Base-by-base conservation (phyloP, 441 rosid genomes). In the Pelargonium citronellum region DNA sequence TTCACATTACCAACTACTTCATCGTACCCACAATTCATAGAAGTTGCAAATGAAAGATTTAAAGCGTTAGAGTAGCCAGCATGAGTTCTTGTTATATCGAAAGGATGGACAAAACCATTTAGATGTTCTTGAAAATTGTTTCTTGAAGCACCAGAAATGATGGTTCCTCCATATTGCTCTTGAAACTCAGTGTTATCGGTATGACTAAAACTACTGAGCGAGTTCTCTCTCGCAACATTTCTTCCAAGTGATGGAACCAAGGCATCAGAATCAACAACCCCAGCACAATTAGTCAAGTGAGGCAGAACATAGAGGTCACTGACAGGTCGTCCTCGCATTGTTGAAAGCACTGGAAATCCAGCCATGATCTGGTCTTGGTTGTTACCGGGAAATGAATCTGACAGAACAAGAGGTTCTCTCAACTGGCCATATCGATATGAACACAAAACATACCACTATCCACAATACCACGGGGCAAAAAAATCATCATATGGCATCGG, bases 81-180 rank as follows among this genome's bases (percentile, higher is more conserved):
- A 66, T 68, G 66, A 11, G 73, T 61, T 77, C 87, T 77, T 9
- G 76, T 68, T 71, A 64, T 81, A 67, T 87, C 90, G 46, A 71
- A 41, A 68, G 74, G 85, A 65, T 75, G 64, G 9, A 75, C 81
- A 57, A 85, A 74, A 68, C 71, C 68, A 44, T 83, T 62, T n/a
- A 69, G 64, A 76, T 80, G 82, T 70, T 86, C 92, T 71, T 83
- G 91, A 74, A 79, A 79, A 66, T 75, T 75, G 64, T 67, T 74
- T 69, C 87, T 86, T 58, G 87, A 39, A 9, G 83, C 69, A 69
- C 75, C 67, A 58, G 90, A 76, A 46, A 85, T 69, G 1, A 79
- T 51, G 8, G 75, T 72, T 70, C 80, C 83, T 12, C 78, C 74
- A 67, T 67, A 72, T 47, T 81, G 86, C 47, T 80, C 84, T 7